Evolutionary conservation across 345 rosid genomes (phyloP), one percentile per base, ranked within the genome.

Genomic region (Iberis pinnata): DNA sequence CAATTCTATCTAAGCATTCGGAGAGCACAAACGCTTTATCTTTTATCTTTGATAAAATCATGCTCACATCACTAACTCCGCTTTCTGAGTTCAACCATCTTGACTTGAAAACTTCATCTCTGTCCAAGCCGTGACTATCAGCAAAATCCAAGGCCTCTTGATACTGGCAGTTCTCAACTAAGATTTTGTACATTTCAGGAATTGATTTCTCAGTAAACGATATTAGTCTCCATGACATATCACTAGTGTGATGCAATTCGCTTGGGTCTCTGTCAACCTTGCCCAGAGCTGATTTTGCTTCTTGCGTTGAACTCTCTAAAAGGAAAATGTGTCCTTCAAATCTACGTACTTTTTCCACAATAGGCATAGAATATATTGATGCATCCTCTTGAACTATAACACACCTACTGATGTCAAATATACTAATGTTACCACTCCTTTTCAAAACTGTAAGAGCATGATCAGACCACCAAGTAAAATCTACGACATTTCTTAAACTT

Each of bases 381-480:
- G 67, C 73, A 70, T 70, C 72, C 63, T 83, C 82, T 62, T 73
- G 69, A 58, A 81, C 57, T 58, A 69, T 73, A 60, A 62, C 62
- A 63, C 84, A 83, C 38, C 68, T 70, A 60, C 47, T 58, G 46
- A 78, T 53, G 76, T 88, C 84, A 49, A 76, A 41, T 81, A 83
- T 78, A 51, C 74, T 60, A 45, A 88, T 24, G 24, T 35, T 53
- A 38, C 94, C 93, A 12, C 73, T 68, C 51, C 61, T 67, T 69
- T 74, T 88, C 45, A 75, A 76, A 60, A 88, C 46, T 63, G 84
- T 51, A 64, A 92, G 63, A 62, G 81, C 48, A 15, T 78, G 79
- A 52, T 83, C 89, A 56, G 89, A 84, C 96, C 96, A 92, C 98
- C 96, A 92, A 44, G 96, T 76, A 50, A 92, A 84, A 68, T 92